Conservation (phyloP, 345 rosid species). For the Jatropha curcas region DNA sequence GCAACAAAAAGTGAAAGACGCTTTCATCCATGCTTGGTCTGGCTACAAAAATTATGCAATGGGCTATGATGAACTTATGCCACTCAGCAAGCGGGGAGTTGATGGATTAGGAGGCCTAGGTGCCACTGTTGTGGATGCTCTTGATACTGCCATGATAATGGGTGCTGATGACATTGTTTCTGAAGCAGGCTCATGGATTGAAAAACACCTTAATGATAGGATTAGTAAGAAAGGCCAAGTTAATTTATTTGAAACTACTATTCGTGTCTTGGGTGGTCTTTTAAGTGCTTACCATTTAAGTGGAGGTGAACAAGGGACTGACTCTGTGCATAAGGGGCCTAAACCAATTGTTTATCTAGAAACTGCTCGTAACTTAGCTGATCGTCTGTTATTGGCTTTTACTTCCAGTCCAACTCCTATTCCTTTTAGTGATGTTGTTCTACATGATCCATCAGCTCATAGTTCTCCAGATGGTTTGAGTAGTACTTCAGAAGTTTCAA, state of each 20-base stretch:
- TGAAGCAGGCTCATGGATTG: slow-evolving; percentile 89
- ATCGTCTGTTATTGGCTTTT: slow-evolving; percentile 83
- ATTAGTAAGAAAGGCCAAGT: slow-evolving; percentile 89
- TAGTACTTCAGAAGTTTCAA: slow-evolving; percentile 91
- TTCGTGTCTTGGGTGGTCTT: slow-evolving; percentile 94
- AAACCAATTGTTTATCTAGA: slow-evolving; percentile 74
- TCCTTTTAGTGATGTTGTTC: slow-evolving; percentile 80
- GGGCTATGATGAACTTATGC: slow-evolving; percentile 96
- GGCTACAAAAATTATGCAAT: slow-evolving; percentile 87
- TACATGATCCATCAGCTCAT: slow-evolving; percentile 74
- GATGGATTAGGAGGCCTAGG: slow-evolving; percentile 97
- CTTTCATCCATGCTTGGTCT: slow-evolving; percentile 91
- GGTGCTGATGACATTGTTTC: slow-evolving; percentile 72
- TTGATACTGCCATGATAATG: slow-evolving; percentile 99
- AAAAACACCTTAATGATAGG: slow-evolving; percentile 69
- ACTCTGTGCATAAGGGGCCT: slow-evolving; percentile 51
- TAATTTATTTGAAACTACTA: slow-evolving; percentile 96
- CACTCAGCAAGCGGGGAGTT: slow-evolving; percentile 64
- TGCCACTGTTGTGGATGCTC: slow-evolving; percentile 94
- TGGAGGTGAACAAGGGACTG: slow-evolving; percentile 63
- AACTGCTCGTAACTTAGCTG: slow-evolving; percentile 79
- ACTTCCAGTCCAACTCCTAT: slow-evolving; percentile 78
- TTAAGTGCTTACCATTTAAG: slow-evolving; percentile 96
- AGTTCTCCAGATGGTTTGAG: slow-evolving; percentile 88
- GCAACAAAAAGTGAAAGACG: slow-evolving; percentile 72